Evolutionary conservation across 441 rosid genomes (phyloP).

Genomic region (Populus hybrid): DNA sequence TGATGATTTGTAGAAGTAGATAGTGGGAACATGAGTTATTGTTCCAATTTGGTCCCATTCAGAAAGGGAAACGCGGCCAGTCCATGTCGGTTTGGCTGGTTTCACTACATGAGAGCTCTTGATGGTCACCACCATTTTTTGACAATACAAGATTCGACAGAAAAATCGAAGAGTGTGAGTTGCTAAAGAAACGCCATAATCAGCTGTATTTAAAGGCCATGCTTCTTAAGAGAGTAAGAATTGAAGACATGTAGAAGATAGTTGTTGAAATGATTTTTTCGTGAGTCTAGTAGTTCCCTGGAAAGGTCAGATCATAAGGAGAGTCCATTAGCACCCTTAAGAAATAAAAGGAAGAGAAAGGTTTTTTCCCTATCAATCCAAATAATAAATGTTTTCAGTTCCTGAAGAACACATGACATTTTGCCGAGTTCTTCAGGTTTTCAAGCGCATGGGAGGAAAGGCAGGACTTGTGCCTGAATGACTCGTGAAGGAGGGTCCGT

Average conservation of each 20-base stretch:
- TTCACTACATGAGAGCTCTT: constrained; percentile 27
- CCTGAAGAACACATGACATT: neutral
- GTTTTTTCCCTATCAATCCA: neutral
- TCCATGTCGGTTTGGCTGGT: constrained; percentile 44
- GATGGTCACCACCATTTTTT: constrained; percentile 21
- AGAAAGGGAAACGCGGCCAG: constrained; percentile 37
- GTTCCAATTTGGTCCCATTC: constrained; percentile 52
- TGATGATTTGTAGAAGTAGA: constrained; percentile 50
- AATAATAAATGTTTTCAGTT: neutral
- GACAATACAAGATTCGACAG: neutral
- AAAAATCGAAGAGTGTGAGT: neutral
- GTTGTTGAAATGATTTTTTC: neutral
- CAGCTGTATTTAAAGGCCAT: neutral
- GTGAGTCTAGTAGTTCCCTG: neutral
- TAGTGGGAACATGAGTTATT: constrained; percentile 49
- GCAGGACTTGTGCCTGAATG: neutral
- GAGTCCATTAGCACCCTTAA: neutral
- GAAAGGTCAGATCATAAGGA: neutral
- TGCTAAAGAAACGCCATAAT: neutral
- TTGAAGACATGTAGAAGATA: neutral
- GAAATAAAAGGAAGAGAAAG: too few species aligned
- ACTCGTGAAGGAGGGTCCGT: neutral
- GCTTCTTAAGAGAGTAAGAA: neutral
- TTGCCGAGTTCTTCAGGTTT: neutral
- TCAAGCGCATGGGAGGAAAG: neutral